Conservation (phyloP, 176 grass and related monocot species). For the Raddia guianensis region DNA sequence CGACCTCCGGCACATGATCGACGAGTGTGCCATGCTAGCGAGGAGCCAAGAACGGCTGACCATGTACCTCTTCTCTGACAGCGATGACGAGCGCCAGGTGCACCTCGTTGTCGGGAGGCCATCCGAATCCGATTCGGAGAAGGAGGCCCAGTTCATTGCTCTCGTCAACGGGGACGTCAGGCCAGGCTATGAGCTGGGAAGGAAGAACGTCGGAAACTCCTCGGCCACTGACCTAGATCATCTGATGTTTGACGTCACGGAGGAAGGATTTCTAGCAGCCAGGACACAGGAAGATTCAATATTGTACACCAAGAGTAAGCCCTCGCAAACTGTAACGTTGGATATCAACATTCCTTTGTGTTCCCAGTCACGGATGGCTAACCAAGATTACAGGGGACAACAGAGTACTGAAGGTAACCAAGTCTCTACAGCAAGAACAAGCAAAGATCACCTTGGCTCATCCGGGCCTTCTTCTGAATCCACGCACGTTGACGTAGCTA, state of each 20-base stretch:
- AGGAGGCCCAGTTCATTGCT: slow-evolving; percentile 61
- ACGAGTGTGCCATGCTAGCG: slow-evolving; percentile 66
- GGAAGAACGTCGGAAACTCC: slow-evolving; percentile 26
- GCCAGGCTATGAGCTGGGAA: slow-evolving; percentile 33
- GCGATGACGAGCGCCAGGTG: slow-evolving; percentile 43
- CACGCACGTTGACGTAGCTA: slow-evolving; percentile 14
- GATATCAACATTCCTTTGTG: slow-evolving; percentile 30
- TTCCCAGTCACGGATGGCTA: slow-evolving; percentile 23
- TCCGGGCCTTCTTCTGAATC: slow-evolving; percentile 57
- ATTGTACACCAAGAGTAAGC: slow-evolving; percentile 9
- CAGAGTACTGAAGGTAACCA: slow-evolving; percentile 30
- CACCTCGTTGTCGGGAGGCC: slow-evolving; percentile 40
- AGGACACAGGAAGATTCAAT: slow-evolving; percentile 22
- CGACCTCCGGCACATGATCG: slow-evolving; percentile 80
- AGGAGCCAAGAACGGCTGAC: slow-evolving; percentile 48
- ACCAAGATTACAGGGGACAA: slow-evolving; percentile 24
- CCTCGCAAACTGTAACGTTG: slow-evolving; percentile 13
- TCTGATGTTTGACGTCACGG: slow-evolving; percentile 44
- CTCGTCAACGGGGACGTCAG: slow-evolving; percentile 61
- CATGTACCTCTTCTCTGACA: slow-evolving; percentile 75
- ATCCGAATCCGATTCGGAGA: slow-evolving; percentile 47
- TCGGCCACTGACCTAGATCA: slow-evolving; percentile 45
- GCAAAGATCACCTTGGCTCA: slow-evolving; percentile 37
- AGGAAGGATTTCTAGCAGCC: slow-evolving; percentile 8
- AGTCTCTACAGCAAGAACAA: slow-evolving; percentile 4